Percentiles rank a stretch among this genome's conserved stretches.
Conservation (phyloP, 169 alveolate species). For the Plasmodium adleri region DNA sequence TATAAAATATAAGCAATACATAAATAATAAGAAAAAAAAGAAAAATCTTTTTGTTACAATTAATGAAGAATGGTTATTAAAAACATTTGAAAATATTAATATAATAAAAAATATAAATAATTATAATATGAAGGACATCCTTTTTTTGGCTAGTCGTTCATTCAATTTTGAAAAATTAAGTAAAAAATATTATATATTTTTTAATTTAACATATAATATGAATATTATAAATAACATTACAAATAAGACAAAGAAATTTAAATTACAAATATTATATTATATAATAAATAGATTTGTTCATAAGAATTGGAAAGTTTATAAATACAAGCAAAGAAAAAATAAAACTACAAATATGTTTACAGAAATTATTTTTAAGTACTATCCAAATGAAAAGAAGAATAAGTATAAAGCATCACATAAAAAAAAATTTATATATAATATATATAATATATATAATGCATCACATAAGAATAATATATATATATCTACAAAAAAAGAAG, state of each 20-base stretch:
- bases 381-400: slow-evolving; percentile 11
- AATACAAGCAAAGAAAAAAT: slow-evolving; percentile 5
- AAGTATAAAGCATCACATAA: neutral
- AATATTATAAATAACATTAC: slow-evolving; percentile 9
- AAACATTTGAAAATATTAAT: slow-evolving; percentile 21
- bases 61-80: slow-evolving; percentile 46
- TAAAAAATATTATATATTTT: slow-evolving; percentile 45
- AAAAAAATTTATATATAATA: neutral
- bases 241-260: neutral
- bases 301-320: slow-evolving; percentile 32
- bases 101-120: slow-evolving; percentile 46
- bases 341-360: neutral
- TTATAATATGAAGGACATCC: slow-evolving; percentile 46
- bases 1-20: neutral
- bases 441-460: neutral
- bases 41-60: slow-evolving; percentile 47
- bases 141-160: slow-evolving; percentile 54
- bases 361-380: slow-evolving; percentile 52
- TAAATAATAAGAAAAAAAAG: neutral
- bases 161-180: slow-evolving; percentile 66
- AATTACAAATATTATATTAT: slow-evolving; percentile 2
- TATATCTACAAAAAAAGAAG: no score
- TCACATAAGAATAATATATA: neutral
- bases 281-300: slow-evolving; percentile 36
- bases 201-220: slow-evolving; percentile 50